Conservation (phyloP, 164 flowering plant species). For the Annona squamosa region DNA sequence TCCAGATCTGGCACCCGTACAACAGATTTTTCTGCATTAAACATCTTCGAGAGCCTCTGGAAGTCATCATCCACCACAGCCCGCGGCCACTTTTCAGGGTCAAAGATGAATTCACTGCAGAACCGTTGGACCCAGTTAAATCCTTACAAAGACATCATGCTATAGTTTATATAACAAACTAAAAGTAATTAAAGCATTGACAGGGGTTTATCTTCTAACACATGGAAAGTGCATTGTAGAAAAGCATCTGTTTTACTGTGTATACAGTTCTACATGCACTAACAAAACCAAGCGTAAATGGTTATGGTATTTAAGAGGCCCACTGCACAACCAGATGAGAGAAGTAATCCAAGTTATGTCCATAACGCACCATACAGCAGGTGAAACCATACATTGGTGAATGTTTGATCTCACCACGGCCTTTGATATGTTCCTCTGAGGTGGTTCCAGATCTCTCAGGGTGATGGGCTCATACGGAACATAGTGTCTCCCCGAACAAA, state of each 20-base stretch:
- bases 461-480: too few species aligned
- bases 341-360: too few species aligned
- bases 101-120: conserved; percentile 81
- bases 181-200: neutral
- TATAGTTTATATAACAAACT: neutral
- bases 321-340: too few species aligned
- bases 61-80: conserved; percentile 79
- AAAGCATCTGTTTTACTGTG: too few species aligned
- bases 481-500: too few species aligned
- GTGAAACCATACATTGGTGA: too few species aligned
- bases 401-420: too few species aligned
- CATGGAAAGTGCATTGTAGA: neutral
- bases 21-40: conserved; percentile 65
- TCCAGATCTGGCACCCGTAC: conserved; percentile 73
- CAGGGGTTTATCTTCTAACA: neutral
- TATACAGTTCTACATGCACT: neutral
- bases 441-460: too few species aligned
- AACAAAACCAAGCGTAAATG: neutral
- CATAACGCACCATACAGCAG: too few species aligned
- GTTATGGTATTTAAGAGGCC: too few species aligned
- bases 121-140: neutral
- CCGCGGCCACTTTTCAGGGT: conserved; percentile 76
- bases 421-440: too few species aligned
- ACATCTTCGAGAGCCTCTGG: conserved; percentile 40
- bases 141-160: neutral